Base-by-base conservation (phyloP, 441 rosid genomes). In the Cnidoscolus chayamansa region DNA sequence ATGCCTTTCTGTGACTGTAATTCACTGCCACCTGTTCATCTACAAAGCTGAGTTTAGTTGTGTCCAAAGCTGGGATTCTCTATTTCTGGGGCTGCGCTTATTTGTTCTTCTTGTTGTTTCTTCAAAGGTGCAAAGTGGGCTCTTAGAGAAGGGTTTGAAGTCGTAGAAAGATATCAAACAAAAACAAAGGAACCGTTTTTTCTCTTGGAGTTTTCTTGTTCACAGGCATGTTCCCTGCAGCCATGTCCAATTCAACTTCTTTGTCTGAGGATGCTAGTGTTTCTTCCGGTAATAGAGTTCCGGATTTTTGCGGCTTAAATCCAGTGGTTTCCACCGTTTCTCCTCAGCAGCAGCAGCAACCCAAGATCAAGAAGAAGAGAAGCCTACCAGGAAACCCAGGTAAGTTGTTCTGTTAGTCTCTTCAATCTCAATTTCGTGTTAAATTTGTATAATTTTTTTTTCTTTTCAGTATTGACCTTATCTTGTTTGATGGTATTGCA, bases 361-460 rank as follows among this genome's bases (percentile, higher is more conserved):
- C 77, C 12, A 90, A 85, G 80, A 60, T 73, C 76, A 92, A 86
- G 88, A 94, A 89, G 86, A 92, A 92, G 55, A 82, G 99, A 84
- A 89, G 85, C 84, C 86, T 89, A 71, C 97, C 99, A 45, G 94
- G 99, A 12, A 89, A 94, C 79, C 97, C 97, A 79, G 99, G 99
- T 89, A 74, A 40, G 6, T 40, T 40, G 7, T 40, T 40, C 45
- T 40, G 7, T 40, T 40, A 40, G 6, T 40, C 45, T 40, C 45
- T 40, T 40, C 45, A 6, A 40, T 40, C 45, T 40, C 45, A 40
- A 40, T 53, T n/a, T 4, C 25, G 37, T 58, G 2, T 6, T 12
- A 16, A n/a, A 10, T 56, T 35, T 11, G 49, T 19, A 12, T 1
- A 40, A 40, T 50, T 63, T 60, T n/a, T 63, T 60, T n/a, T 31